These are phyloP conservation scores for Exophiala xenobiotica DNA, from an alignment of 2,329 filamentous ascomycete species.

Conservation along the genomic window DNA sequence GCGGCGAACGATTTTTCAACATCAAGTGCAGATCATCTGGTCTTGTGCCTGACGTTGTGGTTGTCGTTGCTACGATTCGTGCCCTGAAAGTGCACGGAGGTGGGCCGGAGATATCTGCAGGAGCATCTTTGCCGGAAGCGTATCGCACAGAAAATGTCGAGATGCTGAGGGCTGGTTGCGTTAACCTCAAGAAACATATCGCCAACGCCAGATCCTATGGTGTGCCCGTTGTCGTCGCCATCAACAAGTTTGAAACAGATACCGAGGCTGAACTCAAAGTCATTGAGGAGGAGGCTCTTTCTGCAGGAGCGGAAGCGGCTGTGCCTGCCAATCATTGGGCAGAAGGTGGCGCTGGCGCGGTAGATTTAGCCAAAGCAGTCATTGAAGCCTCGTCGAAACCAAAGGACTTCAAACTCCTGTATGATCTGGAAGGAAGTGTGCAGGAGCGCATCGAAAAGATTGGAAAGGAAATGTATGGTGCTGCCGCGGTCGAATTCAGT, in stretches of 20 bases:
- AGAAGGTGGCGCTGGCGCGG: slow-evolving; percentile 83
- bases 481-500: slow-evolving; percentile 83
- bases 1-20: slow-evolving; percentile 99
- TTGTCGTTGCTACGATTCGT: slow-evolving; percentile 92
- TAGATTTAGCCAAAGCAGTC: slow-evolving; percentile 84
- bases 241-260: slow-evolving; percentile 95
- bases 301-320: slow-evolving; percentile 90
- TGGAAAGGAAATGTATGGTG: slow-evolving; percentile 91
- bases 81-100: slow-evolving; percentile 97
- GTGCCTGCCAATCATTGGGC: slow-evolving; percentile 96
- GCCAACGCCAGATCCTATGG: slow-evolving; percentile 85
- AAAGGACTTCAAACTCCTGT: slow-evolving; percentile 85
- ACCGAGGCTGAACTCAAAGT: slow-evolving; percentile 88
- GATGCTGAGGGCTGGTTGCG: slow-evolving; percentile 80
- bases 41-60: slow-evolving; percentile 86
- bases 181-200: slow-evolving; percentile 96
- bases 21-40: slow-evolving; percentile 98
- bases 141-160: slow-evolving; percentile 95
- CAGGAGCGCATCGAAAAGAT: slow-evolving; percentile 90
- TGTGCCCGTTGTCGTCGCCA: slow-evolving; percentile 90
- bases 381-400: slow-evolving; percentile 78
- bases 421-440: slow-evolving; percentile 73
- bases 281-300: slow-evolving; percentile 84
- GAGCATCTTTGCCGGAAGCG: slow-evolving; percentile 77
- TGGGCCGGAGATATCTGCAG: slow-evolving; percentile 87